phyloP scores from a whole-genome alignment of 2,329 filamentous ascomycete genomes.

The Xylaria multiplex region DNA sequence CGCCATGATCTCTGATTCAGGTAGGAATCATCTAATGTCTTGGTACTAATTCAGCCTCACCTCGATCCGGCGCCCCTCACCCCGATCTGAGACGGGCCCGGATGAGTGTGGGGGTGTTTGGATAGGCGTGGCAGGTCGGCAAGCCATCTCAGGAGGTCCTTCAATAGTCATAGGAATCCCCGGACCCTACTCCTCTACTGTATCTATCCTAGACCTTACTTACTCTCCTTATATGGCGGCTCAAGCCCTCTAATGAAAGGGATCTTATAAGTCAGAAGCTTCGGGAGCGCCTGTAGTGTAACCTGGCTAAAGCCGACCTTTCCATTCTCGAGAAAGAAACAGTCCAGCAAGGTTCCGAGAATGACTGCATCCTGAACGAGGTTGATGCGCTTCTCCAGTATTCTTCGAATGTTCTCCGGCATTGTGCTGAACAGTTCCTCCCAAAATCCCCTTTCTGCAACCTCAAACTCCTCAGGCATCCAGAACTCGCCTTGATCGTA shows the following conservation, averaged over 20 bases:
- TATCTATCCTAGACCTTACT: too few relatives aligned
- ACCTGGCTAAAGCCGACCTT: conserved; percentile 40
- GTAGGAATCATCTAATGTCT: too few relatives aligned
- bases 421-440: conserved; percentile 43
- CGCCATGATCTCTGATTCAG: too few relatives aligned
- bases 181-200: too few relatives aligned
- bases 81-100: too few relatives aligned
- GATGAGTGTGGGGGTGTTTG: too few relatives aligned
- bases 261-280: conserved; percentile 46
- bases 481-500: conserved; percentile 43
- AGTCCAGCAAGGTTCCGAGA: conserved; percentile 45
- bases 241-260: conserved; percentile 32
- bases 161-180: too few relatives aligned
- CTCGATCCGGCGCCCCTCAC: too few relatives aligned
- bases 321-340: conserved; percentile 45
- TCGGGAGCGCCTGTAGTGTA: conserved; percentile 43
- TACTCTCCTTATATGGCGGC: conserved; percentile 15
- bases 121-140: too few relatives aligned
- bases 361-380: conserved; percentile 48
- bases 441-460: conserved; percentile 45
- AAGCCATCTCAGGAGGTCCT: too few relatives aligned
- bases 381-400: conserved; percentile 48
- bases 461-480: conserved; percentile 44
- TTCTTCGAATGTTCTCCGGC: conserved; percentile 40
- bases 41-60: too few relatives aligned